These are phyloP conservation scores for Kockiozyma suomiensis DNA, from an alignment of 805 yeast species.

Conservation along the genomic window DNA sequence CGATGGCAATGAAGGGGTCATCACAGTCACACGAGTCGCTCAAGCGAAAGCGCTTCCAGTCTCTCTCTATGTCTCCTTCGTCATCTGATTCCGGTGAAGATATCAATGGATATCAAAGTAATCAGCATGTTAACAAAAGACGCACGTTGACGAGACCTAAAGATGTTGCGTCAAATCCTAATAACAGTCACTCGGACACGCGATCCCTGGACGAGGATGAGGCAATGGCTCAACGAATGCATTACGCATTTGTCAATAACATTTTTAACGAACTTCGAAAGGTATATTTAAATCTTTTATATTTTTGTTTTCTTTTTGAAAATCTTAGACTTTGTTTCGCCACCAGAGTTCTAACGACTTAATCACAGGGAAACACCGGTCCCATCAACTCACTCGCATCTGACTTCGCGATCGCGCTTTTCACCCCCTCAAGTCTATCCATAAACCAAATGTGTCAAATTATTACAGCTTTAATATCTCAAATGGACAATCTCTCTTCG, in stretches of 20 bases:
- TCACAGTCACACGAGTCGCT: slow-evolving; percentile 1
- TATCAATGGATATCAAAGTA: not conserved
- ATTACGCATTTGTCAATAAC: slow-evolving; percentile 54
- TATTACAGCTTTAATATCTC: slow-evolving; percentile 60
- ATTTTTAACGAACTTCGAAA: slow-evolving; percentile 72
- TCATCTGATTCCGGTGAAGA: slow-evolving; percentile 9
- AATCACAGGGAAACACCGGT: slow-evolving; percentile 49
- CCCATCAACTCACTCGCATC: slow-evolving; percentile 63
- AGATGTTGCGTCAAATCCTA: not conserved
- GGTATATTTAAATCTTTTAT: slow-evolving; percentile 41
- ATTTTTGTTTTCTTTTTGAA: slow-evolving; percentile 11
- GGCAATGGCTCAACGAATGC: slow-evolving; percentile 17
- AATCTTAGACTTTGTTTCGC: not conserved
- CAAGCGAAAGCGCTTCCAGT: not conserved
- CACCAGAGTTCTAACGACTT: slow-evolving; percentile 43
- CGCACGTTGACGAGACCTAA: not conserved
- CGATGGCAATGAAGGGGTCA: slow-evolving; percentile 2
- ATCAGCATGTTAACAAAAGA: not conserved
- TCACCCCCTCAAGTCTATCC: slow-evolving; percentile 58
- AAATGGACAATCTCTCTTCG: slow-evolving; percentile 69
- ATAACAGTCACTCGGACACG: not conserved
- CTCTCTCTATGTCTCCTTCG: slow-evolving; percentile 2
- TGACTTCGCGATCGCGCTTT: slow-evolving; percentile 57
- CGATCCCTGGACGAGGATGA: not conserved
- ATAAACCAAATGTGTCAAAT: slow-evolving; percentile 56